A percentile compares a stretch with the other conserved stretches of the same genome.
Conservation (phyloP, 495 filamentous ascomycete genomes). For the Bacidia gigantensis region DNA sequence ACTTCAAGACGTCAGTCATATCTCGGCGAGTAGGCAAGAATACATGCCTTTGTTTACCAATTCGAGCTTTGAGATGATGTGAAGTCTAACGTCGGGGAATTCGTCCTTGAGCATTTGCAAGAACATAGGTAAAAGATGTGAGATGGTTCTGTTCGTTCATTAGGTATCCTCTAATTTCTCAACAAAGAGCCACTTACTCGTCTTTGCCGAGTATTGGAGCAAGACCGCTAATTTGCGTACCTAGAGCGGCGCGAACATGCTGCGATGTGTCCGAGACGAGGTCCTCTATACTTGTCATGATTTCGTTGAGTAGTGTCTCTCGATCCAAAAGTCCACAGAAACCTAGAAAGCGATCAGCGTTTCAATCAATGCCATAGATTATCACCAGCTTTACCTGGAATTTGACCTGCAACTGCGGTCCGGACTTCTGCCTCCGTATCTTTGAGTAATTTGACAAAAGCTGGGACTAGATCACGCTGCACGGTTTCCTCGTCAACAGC, state of each 20-base stretch:
- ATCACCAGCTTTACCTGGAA: constrained; percentile 51
- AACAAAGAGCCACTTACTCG: constrained; percentile 60
- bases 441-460: constrained; percentile 94
- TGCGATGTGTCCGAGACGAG: constrained; percentile 91
- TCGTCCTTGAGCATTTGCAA: constrained; percentile 99
- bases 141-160: constrained; percentile 76
- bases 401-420: constrained; percentile 93
- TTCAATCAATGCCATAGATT: constrained; percentile 2
- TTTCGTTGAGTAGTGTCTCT: constrained; percentile 80
- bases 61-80: constrained; percentile 98
- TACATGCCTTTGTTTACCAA: constrained; percentile 81
- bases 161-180: too few species aligned
- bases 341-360: constrained; percentile 37
- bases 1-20: too few species aligned
- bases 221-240: constrained; percentile 92
- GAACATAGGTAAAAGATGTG: constrained; percentile 97
- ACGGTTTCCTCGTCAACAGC: constrained; percentile 97
- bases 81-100: constrained; percentile 91
- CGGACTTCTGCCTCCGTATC: constrained; percentile 95
- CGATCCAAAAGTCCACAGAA: constrained; percentile 84
- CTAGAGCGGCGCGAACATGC: constrained; percentile 88
- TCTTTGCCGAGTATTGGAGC: constrained; percentile 96
- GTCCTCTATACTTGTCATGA: constrained; percentile 93
- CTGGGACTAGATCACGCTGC: constrained; percentile 81
- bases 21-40: not conserved